Base-by-base conservation (phyloP, 495 filamentous ascomycete genomes). In the Lasiosphaeria miniovina region DNA sequence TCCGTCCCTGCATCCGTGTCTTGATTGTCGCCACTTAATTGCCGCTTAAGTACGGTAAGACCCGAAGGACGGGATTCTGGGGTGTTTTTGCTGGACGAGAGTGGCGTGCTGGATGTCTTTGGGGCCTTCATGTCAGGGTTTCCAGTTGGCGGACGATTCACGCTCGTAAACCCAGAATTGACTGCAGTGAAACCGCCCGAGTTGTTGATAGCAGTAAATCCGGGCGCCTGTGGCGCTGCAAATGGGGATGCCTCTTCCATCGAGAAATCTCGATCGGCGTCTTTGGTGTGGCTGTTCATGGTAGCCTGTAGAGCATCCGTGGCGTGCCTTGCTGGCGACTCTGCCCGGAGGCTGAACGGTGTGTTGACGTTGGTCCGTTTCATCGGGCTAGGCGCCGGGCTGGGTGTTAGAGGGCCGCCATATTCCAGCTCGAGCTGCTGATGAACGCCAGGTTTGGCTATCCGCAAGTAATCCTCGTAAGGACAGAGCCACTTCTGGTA, bases 401-500 rank as follows among this genome's bases (percentile, higher is more conserved):
- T 96, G 10, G 94, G 93, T 0, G 93, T 97, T 50, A 92, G 85
- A 12, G 93, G 93, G 2, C 94, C 94, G 64, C 95, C 95, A 71
- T 96, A 89, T 71, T 97, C 91, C 38, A 89, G 80, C 67, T 99
- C 95, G 34, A 97, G 80, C 71, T 96, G 91, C 70, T 96, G 91
- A 63, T 96, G 93, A 3, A 99, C 92, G n/a, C 92, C 90, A 5
- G 95, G 94, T 72, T 97, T 99, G 46, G 92, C 93, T 36, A 91
- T 79, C 49, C 88, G 84, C 34, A 99, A 80, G 69, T 96, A 99
- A 61, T 97, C 92, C 74, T 99, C 94, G 69, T 97, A 99, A 0
- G 94, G 94, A 67, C 90, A 88, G 10, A 99, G 85, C 87, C 93
- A 99, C 70, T 91, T 85, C 69, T 96, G 90, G 67, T 94, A 99